phyloP scores from a whole-genome alignment of 164 flowering plant species.

The Stephania yunnanensis region DNA sequence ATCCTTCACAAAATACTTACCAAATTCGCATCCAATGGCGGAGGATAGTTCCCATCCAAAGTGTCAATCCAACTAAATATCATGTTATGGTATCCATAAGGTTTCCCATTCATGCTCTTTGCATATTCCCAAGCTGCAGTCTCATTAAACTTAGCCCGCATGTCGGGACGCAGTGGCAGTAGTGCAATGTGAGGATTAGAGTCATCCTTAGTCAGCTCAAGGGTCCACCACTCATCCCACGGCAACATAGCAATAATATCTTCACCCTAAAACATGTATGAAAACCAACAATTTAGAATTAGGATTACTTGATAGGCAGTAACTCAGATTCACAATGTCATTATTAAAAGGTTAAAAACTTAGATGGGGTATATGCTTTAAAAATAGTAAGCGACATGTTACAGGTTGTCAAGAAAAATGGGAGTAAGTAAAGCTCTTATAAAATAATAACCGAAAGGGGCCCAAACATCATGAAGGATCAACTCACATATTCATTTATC shows the following conservation, averaged over 20 bases:
- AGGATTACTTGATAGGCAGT: not conserved
- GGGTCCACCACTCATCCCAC: slow-evolving; percentile 99
- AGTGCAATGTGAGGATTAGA: slow-evolving; percentile 92
- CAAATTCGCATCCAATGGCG: slow-evolving; percentile 93
- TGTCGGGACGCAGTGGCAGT: slow-evolving; percentile 85
- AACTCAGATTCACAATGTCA: too few relatives aligned
- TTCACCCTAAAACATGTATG: slow-evolving; percentile 60
- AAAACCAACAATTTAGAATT: slow-evolving; percentile 3
- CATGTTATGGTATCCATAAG: slow-evolving; percentile 94
- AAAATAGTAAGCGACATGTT: too few relatives aligned
- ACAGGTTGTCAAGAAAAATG: too few relatives aligned
- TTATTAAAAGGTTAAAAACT: too few relatives aligned
- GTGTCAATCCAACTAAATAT: slow-evolving; percentile 99
- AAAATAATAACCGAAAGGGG: not conserved
- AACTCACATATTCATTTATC: not conserved
- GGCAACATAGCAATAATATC: slow-evolving; percentile 74
- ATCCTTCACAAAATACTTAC: slow-evolving; percentile 29
- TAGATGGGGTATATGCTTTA: too few relatives aligned
- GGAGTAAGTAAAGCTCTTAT: not conserved
- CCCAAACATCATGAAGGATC: not conserved
- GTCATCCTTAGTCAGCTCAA: slow-evolving; percentile 78
- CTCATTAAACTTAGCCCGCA: slow-evolving; percentile 81
- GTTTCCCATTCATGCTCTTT: slow-evolving; percentile 62
- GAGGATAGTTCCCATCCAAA: slow-evolving; percentile 65
- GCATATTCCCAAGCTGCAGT: slow-evolving; percentile 99